A percentile compares a stretch with the other conserved stretches of the same genome.
phyloP scores from a whole-genome alignment of 768 basidiomycete genomes.

The Mycena vitilis region DNA sequence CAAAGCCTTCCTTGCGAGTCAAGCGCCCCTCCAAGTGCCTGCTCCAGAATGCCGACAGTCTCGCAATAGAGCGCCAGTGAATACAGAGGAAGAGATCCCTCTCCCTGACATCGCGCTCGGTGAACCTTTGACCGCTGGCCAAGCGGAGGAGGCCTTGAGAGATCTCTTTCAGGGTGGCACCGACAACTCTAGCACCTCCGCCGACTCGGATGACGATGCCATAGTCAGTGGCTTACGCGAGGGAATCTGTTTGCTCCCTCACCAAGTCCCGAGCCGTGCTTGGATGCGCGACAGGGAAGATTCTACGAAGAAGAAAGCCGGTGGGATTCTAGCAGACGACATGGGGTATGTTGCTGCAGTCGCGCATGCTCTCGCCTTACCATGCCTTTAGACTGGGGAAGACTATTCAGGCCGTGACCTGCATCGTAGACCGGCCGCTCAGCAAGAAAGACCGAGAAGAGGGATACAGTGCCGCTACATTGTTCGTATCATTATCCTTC shows the following conservation, averaged over 20 bases:
- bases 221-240: conserved; percentile 82
- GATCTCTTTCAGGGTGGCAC: conserved; percentile 78
- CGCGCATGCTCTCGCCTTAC: conserved; percentile 2
- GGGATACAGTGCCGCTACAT: conserved; percentile 75
- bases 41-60: not conserved
- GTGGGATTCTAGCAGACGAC: conserved; percentile 93
- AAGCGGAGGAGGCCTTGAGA: conserved; percentile 82
- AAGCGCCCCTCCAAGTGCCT: not conserved
- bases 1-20: not conserved
- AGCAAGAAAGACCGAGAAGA: conserved; percentile 75
- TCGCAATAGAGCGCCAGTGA: not conserved
- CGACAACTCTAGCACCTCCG: conserved; percentile 65
- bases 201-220: conserved; percentile 70
- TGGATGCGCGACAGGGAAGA: conserved; percentile 93
- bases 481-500: conserved; percentile 58
- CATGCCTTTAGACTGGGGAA: conserved; percentile 73
- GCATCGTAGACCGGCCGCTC: conserved; percentile 85
- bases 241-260: conserved; percentile 78
- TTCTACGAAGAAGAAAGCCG: conserved; percentile 70
- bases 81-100: conserved; percentile 25
- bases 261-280: conserved; percentile 84
- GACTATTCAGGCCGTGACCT: conserved; percentile 89
- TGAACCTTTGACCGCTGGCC: conserved; percentile 47
- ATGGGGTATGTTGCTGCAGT: conserved; percentile 71
- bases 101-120: conserved; percentile 8